These are phyloP conservation scores for Fusarium sp. DNA, from an alignment of 2,329 filamentous ascomycete genomes.

Conservation along the genomic window DNA sequence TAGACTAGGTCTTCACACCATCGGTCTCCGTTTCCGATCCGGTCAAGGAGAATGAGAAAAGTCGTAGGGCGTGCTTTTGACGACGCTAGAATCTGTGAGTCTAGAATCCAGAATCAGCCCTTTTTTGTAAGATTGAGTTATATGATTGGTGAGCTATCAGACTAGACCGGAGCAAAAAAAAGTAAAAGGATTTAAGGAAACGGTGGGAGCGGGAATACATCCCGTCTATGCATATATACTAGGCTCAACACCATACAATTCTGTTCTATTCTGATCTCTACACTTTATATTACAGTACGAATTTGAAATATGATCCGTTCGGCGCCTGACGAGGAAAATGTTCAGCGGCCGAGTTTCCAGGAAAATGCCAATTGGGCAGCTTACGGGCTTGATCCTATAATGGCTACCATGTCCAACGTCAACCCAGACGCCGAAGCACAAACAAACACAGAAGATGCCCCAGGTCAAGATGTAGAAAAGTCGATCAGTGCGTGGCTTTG, in stretches of 20 bases:
- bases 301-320: slow-evolving; percentile 4
- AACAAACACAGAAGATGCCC: slow-evolving; percentile 13
- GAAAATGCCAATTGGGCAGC: slow-evolving; percentile 25
- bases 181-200: not conserved
- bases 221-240: slow-evolving; percentile 10
- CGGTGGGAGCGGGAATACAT: slow-evolving; percentile 16
- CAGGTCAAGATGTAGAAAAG: slow-evolving; percentile 31
- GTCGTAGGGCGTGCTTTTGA: slow-evolving; percentile 14
- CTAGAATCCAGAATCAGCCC: slow-evolving; percentile 18
- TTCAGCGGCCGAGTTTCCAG: not conserved
- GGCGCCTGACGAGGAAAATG: not conserved
- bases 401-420: slow-evolving; percentile 27
- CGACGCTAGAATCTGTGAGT: slow-evolving; percentile 24
- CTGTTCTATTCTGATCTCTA: not conserved
- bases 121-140: slow-evolving; percentile 1
- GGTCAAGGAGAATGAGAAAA: slow-evolving; percentile 12
- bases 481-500: slow-evolving; percentile 39
- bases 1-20: not conserved
- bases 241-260: not conserved
- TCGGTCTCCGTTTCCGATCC: slow-evolving; percentile 30
- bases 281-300: not conserved
- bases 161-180: not conserved
- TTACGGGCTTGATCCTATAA: slow-evolving; percentile 35
- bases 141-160: not conserved
- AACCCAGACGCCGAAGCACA: slow-evolving; percentile 28